Base-by-base conservation (phyloP, 257 asterid species). In the Solanum chiquidenum region DNA sequence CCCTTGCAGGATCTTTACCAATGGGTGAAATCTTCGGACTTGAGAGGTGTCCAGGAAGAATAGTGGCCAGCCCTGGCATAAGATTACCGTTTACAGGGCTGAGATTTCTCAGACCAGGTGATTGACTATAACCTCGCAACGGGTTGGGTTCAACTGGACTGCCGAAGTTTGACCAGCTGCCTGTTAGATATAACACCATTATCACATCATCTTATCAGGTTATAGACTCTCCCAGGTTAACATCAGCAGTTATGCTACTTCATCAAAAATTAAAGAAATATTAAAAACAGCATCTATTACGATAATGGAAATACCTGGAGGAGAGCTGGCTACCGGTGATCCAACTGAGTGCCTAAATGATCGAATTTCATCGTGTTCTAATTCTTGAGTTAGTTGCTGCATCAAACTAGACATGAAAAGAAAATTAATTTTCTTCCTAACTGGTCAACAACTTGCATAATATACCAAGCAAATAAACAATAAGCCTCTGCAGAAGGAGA, bases 351-450 rank as follows among this genome's bases (percentile, higher is more conserved):
- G 95, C 42, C 88, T 92, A 83, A 97, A 88, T 82, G 90, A 87
- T 77, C 96, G 95, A 90, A 92, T 90, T 64, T 95, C 99, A 27
- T 97, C 99, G 72, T 87, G 94, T 84, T 95, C 99, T 89, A 90
- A 95, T 60, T 97, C 99, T 93, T 94, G 99, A 92, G 89, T 92
- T 91, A 97, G 90, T 89, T 96, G 99, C 93, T 91, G 98, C 96
- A 97, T 91, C 90, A 97, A 90, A 92, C 99, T 97, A 92, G 62
- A 74, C 68, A 87, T 29, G 38, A 72, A 76, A 87, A 88, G 77
- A 86, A 89, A 83, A 62, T 69, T 89, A 82, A 29, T 20, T 82
- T 49, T 82, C 71, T 82, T 82, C 21, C 86, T 9, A 49, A 82
- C 44, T 31, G 69, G 44, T 49, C 7, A 82, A 31, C 13, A 49